Base-by-base conservation (phyloP, 352 stramenopile genomes). In the Phytophthora vignae region DNA sequence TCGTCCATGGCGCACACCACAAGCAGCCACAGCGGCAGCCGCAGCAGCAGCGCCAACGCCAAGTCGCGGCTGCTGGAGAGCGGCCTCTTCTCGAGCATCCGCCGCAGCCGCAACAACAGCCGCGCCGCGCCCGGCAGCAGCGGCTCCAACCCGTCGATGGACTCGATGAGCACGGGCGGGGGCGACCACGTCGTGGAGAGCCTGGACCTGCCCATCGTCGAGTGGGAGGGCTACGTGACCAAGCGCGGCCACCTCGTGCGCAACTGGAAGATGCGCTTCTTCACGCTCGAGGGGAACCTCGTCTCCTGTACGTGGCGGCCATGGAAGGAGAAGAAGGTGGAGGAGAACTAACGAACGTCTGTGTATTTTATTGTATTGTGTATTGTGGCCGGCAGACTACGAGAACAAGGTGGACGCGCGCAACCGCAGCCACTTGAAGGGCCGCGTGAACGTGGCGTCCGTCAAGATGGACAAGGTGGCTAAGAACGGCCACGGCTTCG, bases 181-280 rank as follows among this genome's bases (percentile, higher is more conserved):
- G 83, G 90, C 11, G 87, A 95, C 54, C 78, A 90, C 22, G 56
- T 46, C 0, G 80, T 96, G 19, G 90, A 96, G 75, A 93, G 85
- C 63, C 74, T 96, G 10, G 90, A 96, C 62, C 73, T 96, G 55
- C 90, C 90, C 21, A 94, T 93, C 22, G 86, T 95, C 31, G 90
- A 97, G 67, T 97, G 90, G 90, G 90, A 97, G 76, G 90, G 90
- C 42, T 97, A 96, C 67, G 90, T 95, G n/a, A 94, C 87, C n/a
- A 97, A 97, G 74, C 81, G 89, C 38, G 89, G 90, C 0, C 88
- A 97, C 59, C 74, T 97, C 40, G 88, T 97, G 64, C 85, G 89
- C 54, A 96, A 97, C 73, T 97, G 90, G 90, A 97, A 96, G 60
- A 84, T 85, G 69, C 82, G 90, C 14, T 97, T 95, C 57, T 97